These are phyloP conservation scores for Aureobasidium lini DNA, from an alignment of 2,329 filamentous ascomycete genomes.

Conservation along the genomic window DNA sequence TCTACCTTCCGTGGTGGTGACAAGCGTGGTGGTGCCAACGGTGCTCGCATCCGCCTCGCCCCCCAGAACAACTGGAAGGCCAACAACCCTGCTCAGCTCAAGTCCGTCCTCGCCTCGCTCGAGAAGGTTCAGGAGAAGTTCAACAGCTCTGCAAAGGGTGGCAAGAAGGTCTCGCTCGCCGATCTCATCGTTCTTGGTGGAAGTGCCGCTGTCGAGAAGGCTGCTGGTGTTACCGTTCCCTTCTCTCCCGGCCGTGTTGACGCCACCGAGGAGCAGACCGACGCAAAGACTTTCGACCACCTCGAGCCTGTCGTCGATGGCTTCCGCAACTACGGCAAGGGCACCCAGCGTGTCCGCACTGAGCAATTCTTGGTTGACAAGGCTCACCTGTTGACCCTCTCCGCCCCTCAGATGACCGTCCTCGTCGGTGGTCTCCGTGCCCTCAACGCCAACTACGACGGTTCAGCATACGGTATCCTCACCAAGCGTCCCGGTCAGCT, in stretches of 20 bases:
- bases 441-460: conserved; percentile 64
- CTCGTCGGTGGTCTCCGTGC: conserved; percentile 65
- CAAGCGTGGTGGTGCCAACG: conserved; percentile 78
- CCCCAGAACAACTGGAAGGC: conserved; percentile 66
- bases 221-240: conserved; percentile 56
- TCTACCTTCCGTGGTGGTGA: conserved; percentile 67
- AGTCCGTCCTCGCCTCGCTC: conserved; percentile 53
- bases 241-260: conserved; percentile 68
- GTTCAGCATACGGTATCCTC: conserved; percentile 59
- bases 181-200: conserved; percentile 74
- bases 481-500: conserved; percentile 61
- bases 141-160: conserved; percentile 44
- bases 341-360: conserved; percentile 51
- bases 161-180: conserved; percentile 70
- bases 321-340: conserved; percentile 71
- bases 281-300: conserved; percentile 54
- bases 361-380: conserved; percentile 67
- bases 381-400: conserved; percentile 62
- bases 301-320: conserved; percentile 65
- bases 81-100: conserved; percentile 64
- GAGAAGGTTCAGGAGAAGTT: conserved; percentile 61
- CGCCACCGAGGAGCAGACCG: conserved; percentile 64
- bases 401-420: conserved; percentile 62
- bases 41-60: conserved; percentile 65
- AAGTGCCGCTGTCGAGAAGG: conserved; percentile 64